A percentile compares a stretch with the other conserved stretches of the same genome.
Evolutionary conservation across 805 yeast species (phyloP).

Genomic region (Wickerhamiella slavikovae): DNA sequence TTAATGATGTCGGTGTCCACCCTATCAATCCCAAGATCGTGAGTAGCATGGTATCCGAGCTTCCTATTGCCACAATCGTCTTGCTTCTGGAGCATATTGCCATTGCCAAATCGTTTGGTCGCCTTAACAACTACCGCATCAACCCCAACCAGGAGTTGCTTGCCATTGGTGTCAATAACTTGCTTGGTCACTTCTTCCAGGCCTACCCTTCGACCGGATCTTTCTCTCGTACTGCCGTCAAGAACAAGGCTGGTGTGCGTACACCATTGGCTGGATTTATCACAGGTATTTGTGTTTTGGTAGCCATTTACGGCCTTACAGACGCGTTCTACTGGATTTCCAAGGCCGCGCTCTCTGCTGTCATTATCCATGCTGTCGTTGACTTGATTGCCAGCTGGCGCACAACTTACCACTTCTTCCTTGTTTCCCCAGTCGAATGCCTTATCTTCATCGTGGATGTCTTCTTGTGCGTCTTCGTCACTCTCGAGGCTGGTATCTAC

Average conservation of each 20-base stretch:
- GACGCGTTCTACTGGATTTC: slow-evolving; percentile 76
- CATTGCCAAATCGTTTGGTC: slow-evolving; percentile 80
- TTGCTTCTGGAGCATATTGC: slow-evolving; percentile 82
- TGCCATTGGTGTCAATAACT: slow-evolving; percentile 82
- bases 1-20: slow-evolving; percentile 57
- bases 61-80: slow-evolving; percentile 73
- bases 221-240: slow-evolving; percentile 82
- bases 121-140: slow-evolving; percentile 77
- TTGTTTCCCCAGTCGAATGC: slow-evolving; percentile 51
- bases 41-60: slow-evolving; percentile 42
- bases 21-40: slow-evolving; percentile 38
- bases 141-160: slow-evolving; percentile 84
- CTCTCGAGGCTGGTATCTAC: slow-evolving; percentile 78
- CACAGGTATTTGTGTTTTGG: slow-evolving; percentile 72
- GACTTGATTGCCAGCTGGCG: slow-evolving; percentile 47
- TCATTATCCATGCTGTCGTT: slow-evolving; percentile 83
- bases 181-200: slow-evolving; percentile 76
- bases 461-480: slow-evolving; percentile 50
- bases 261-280: slow-evolving; percentile 85
- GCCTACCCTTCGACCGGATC: slow-evolving; percentile 96
- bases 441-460: slow-evolving; percentile 55
- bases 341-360: slow-evolving; percentile 67
- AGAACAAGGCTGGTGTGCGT: slow-evolving; percentile 86
- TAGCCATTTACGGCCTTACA: slow-evolving; percentile 73
- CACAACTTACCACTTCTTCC: slow-evolving; percentile 38